Evolutionary conservation across 2,329 filamentous ascomycete species (phyloP).

Genomic region (Tolypocladium album): DNA sequence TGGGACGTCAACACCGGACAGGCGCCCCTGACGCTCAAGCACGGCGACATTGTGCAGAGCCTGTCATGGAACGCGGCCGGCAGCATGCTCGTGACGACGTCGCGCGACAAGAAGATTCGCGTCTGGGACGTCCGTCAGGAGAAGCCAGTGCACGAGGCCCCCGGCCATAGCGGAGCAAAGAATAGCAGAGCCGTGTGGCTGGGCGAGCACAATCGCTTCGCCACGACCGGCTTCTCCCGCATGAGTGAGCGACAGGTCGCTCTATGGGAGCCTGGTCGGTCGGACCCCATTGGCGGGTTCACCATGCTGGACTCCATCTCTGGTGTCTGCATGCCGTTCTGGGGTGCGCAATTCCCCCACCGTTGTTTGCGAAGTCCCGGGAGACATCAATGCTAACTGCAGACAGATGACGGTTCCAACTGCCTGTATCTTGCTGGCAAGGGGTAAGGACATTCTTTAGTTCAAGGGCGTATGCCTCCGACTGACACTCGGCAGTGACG

Average conservation of each 20-base stretch:
- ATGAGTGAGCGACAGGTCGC: slow-evolving; percentile 98
- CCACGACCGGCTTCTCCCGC: slow-evolving; percentile 91
- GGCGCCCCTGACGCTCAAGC: slow-evolving; percentile 64
- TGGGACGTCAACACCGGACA: slow-evolving; percentile 85
- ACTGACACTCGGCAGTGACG: slow-evolving; percentile 52
- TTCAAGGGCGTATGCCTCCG: background rate
- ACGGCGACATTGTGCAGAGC: slow-evolving; percentile 88
- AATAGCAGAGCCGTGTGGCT: slow-evolving; percentile 96
- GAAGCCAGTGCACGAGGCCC: slow-evolving; percentile 70
- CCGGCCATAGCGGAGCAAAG: slow-evolving; percentile 87
- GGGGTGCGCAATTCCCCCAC: slow-evolving; percentile 46
- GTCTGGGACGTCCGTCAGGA: slow-evolving; percentile 97
- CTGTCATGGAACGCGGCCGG: slow-evolving; percentile 92
- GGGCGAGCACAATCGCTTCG: slow-evolving; percentile 91
- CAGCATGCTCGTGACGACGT: slow-evolving; percentile 79
- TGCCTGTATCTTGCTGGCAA: slow-evolving; percentile 95
- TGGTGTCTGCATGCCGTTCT: slow-evolving; percentile 98
- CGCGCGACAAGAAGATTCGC: slow-evolving; percentile 93
- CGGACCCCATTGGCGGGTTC: slow-evolving; percentile 84
- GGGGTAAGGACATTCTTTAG: slow-evolving; percentile 56
- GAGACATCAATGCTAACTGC: slow-evolving; percentile 11
- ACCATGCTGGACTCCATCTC: slow-evolving; percentile 88
- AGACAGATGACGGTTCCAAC: slow-evolving; percentile 73
- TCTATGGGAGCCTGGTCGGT: slow-evolving; percentile 83
- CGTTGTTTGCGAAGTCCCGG: background rate